phyloP scores from a whole-genome alignment of 2,329 filamentous ascomycete genomes.

The Paramyrothecium sp. region DNA sequence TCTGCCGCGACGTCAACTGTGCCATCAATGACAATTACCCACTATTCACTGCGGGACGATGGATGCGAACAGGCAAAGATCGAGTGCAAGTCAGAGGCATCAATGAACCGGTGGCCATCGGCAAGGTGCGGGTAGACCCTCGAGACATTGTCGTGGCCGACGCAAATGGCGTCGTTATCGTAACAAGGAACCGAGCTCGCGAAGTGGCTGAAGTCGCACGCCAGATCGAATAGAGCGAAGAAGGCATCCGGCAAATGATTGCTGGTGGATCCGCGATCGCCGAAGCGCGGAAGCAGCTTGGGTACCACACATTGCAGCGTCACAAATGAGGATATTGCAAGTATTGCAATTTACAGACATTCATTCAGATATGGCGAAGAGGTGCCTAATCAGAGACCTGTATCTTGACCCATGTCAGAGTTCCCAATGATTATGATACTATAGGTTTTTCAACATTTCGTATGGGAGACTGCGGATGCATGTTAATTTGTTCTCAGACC shows the following conservation, averaged over 20 bases:
- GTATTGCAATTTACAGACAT: no score
- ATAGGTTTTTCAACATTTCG: no score
- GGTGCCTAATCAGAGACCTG: no score
- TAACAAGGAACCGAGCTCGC: conserved; percentile 12
- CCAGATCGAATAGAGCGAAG: conserved; percentile 13
- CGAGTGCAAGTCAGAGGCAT: conserved; percentile 26
- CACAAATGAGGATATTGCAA: conserved; percentile 1
- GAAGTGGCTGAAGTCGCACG: conserved; percentile 12
- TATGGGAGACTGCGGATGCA: no score
- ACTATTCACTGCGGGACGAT: conserved; percentile 26
- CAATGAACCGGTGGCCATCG: conserved; percentile 24
- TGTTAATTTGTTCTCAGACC: no score
- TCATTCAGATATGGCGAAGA: no score
- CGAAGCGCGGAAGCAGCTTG: conserved; percentile 10
- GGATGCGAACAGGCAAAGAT: conserved; percentile 31
- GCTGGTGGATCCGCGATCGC: conserved; percentile 8
- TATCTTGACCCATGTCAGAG: no score
- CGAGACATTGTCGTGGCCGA: conserved; percentile 29
- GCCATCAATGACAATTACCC: conserved; percentile 25
- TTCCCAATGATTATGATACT: no score
- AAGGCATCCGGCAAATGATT: conserved; percentile 10
- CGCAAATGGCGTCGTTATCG: conserved; percentile 18
- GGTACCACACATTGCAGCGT: conserved; percentile 16
- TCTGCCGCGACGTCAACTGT: conserved; percentile 28
- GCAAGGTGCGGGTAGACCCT: conserved; percentile 21